Evolutionary conservation across 305 asterid species (phyloP), one percentile per base, ranked within the genome.

Genomic region (Fraxinus nigra): DNA sequence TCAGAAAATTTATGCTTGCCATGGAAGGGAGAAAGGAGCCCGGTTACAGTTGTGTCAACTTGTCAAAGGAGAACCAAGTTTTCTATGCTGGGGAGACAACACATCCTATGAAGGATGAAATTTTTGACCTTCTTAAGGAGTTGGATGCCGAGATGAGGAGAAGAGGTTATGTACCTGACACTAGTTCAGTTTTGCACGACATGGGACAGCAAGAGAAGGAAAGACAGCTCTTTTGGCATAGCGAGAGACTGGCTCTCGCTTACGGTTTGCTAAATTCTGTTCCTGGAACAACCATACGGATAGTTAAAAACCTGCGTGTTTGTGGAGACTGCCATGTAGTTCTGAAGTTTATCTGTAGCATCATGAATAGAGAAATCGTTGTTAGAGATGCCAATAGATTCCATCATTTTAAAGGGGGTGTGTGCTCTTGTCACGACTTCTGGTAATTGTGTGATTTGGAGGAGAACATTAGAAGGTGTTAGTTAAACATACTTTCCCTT

Each of bases 161-260:
- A 84, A 85, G 92, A 85, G 96, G 97, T 6, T 94, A 92, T 81
- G 84, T 88, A 24, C 97, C 97, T 0, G 94, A 94, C 54, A 92
- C 91, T 30, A 85, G 86, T 14, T 87, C 78, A 35, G 97, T 94
- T 79, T 85, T 92, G 87, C 94, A 91, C 78, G 96, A 94, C 59
- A 90, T 94, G 97, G 92, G 85, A 14, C 81, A 81, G 40, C 91
- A 84, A 38, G 97, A 92, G 90, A 93, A 93, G 90, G 98, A 90
- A 76, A 88, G 89, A 7, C 97, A 90, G 56, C 91, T 94, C 32
- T 94, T 93, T 86, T 92, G 98, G 97, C 97, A 94, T 78, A 91
- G 97, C 73, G 98, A 93, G 90, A 90, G 97, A 81, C 76, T 90
- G 70, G 98, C 97, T 11, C 88, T 92, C 30, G 98, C 95, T 18